Conservation (phyloP, 108 stramenopile genomes). For the Pseudonitzschia multistriata region DNA sequence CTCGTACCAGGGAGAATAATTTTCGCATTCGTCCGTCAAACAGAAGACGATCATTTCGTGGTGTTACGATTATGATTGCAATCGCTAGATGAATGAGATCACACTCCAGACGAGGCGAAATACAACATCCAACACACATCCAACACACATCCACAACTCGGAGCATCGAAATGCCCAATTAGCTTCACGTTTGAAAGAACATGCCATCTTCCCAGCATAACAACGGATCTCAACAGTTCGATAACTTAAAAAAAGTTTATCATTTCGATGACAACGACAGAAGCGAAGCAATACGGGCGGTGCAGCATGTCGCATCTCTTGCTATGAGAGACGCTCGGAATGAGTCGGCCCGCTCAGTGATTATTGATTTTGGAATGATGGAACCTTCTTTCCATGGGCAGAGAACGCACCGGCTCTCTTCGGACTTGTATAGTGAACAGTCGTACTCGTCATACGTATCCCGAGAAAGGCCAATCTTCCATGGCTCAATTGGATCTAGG, state of each 20-base stretch:
- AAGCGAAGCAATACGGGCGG: conserved; percentile 3
- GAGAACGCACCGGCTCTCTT: neutral
- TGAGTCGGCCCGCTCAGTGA: conserved; percentile 13
- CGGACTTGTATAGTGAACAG: neutral
- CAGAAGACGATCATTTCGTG: too few species aligned
- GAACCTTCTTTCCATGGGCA: neutral
- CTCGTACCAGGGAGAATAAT: too few species aligned
- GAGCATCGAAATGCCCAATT: too few species aligned
- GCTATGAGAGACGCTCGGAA: neutral
- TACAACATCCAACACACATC: too few species aligned
- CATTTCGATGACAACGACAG: conserved; percentile 6
- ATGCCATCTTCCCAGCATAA: neutral
- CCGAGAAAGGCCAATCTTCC: conserved; percentile 21
- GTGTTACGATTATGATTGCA: too few species aligned
- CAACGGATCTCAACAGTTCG: neutral
- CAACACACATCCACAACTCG: too few species aligned
- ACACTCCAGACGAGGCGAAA: too few species aligned
- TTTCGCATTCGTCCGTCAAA: too few species aligned
- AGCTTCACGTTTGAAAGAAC: too few species aligned
- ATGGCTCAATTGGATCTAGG: conserved; percentile 1
- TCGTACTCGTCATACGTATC: conserved; percentile 23
- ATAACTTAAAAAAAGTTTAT: conserved; percentile 3
- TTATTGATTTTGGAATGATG: neutral
- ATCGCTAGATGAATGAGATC: too few species aligned
- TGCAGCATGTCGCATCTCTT: neutral